Evolutionary conservation across 2,329 filamentous ascomycete genomes (phyloP), one percentile per base, ranked within the genome.

Genomic region (Colletotrichum sp.): DNA sequence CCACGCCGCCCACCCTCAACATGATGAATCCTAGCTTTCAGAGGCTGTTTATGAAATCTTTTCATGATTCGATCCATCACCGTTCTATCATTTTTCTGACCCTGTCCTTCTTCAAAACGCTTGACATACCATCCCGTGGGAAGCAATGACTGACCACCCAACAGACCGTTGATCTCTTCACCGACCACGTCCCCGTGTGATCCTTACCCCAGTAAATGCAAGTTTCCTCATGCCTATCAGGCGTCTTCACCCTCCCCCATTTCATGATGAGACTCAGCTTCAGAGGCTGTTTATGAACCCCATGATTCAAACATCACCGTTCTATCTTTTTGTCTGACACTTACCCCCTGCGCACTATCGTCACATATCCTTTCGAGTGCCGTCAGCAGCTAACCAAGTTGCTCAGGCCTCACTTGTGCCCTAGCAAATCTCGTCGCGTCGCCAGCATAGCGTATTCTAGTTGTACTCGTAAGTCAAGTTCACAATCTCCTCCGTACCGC

Each of bases 231-330:
- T 22, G n/a, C 44, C 44, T 5, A 13, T 52, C 8, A 22, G n/a
- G 44, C 11, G 19, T 63, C 29, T 15, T 15, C 3, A 6, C 13
- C 13, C 32, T n/a, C 11, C 59, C 32, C 34, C 15, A 57, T 30
- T 59, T 3, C n/a, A 30, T 69, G 85, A 87, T 87, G 85, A 87
- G 81, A 82, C 61, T 68, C 72, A 75, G 80, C 80, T 80, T 85
- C 85, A 86, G 86, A 88, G 86, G 86, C 86, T 88, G 86, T 88
- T 87, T 87, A 88, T 88, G 86, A 87, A 62, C 8, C 59, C 52
- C 19, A 79, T 86, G 84, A 86, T 86, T 86, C 80, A 83, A 83
- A 79, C 67, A 80, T 83, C 80, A 84, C 82, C 81, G 80, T 79
- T 79, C 77, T 80, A 80, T 82, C 81, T 61, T 44, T 78, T 70